These are phyloP conservation scores for Globisporangium megalacanthum DNA, from an alignment of 352 stramenopile genomes.

Conservation along the genomic window DNA sequence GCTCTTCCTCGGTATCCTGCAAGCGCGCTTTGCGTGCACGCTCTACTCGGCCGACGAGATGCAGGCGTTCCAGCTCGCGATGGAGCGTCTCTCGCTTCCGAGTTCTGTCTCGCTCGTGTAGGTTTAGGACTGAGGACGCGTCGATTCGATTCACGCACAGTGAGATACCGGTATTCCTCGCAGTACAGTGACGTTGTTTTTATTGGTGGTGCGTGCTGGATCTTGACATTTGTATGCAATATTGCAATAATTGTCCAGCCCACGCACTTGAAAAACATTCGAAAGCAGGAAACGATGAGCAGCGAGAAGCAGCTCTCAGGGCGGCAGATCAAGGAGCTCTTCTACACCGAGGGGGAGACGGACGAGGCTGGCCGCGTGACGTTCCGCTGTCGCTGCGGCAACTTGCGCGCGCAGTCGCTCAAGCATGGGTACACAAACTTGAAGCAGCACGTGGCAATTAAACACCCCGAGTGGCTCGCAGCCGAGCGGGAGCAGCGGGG, in stretches of 20 bases:
- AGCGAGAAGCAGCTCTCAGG: slow-evolving; percentile 30
- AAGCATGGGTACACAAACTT: slow-evolving; percentile 61
- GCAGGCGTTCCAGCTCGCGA: slow-evolving; percentile 70
- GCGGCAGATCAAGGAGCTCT: slow-evolving; percentile 40
- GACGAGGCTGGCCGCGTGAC: slow-evolving; percentile 15
- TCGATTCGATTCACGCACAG: no score
- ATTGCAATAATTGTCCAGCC: no score
- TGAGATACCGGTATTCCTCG: no score
- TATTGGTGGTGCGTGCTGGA: no score
- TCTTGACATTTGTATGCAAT: no score
- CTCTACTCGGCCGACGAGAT: slow-evolving; percentile 66
- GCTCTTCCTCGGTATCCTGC: slow-evolving; percentile 67
- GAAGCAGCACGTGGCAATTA: slow-evolving; percentile 57
- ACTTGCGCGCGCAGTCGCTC: slow-evolving; percentile 42
- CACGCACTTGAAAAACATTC: no score
- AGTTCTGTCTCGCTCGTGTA: slow-evolving; percentile 33
- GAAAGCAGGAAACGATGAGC: background rate
- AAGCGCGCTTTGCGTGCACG: slow-evolving; percentile 59
- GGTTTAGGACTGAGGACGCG: no score
- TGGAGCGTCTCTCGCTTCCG: slow-evolving; percentile 58
- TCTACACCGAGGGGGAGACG: slow-evolving; percentile 22
- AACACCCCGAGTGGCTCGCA: slow-evolving; percentile 55
- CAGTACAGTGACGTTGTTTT: no score
- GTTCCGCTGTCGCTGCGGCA: slow-evolving; percentile 64
- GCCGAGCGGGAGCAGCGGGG: slow-evolving; percentile 18